Evolutionary conservation across 2,329 filamentous ascomycete genomes (phyloP), one percentile per base, ranked within the genome.

Genomic region (Colletotrichum endophyticum): DNA sequence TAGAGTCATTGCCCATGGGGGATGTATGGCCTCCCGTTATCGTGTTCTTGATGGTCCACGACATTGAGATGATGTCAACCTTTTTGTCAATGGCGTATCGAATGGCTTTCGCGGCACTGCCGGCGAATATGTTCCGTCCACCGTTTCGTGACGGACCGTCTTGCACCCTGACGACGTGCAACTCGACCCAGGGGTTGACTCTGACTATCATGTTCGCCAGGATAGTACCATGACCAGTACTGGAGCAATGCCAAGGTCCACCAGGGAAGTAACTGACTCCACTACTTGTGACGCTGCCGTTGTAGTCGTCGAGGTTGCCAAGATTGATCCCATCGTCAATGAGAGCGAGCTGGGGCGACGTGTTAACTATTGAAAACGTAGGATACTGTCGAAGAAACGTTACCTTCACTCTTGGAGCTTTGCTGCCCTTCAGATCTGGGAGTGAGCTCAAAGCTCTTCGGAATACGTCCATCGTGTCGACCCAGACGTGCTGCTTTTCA

Each of bases 331-430:
- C 61, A 63, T 63, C 61, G n/a, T 63, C 61, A 9, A 63, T 16
- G 8, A 63, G 19, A 1, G 61, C 61, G 8, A 63, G n/a, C 61
- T 63, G 1, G 2, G n/a, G 0, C 11, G 0, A 22, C 1, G 2
- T 25, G 44, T 53, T 0, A 53, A 25, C 6, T 2, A 22, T 1
- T 22, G 44, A 13, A 22, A 22, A 3, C 44, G 2, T 3, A 49
- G 8, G n/a, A 7, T 1, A 1, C 5, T n/a, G 25, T 6, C 3
- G 11, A 22, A 32, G n/a, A 22, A 12, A 32, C 0, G 3, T 63
- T 63, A 63, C 61, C n/a, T 63, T 63, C n/a, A 63, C 61, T 25
- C 61, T 32, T 30, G 28, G 28, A 13, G 30, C 61, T 36, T 36
- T 22, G n/a, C 30, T 30, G 28, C n/a, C n/a, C 13, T 34, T 36